A percentile compares a stretch with the other conserved stretches of the same genome.
These are phyloP conservation scores for Ogataea populi-albae DNA, from an alignment of 805 yeast species.

Conservation along the genomic window DNA sequence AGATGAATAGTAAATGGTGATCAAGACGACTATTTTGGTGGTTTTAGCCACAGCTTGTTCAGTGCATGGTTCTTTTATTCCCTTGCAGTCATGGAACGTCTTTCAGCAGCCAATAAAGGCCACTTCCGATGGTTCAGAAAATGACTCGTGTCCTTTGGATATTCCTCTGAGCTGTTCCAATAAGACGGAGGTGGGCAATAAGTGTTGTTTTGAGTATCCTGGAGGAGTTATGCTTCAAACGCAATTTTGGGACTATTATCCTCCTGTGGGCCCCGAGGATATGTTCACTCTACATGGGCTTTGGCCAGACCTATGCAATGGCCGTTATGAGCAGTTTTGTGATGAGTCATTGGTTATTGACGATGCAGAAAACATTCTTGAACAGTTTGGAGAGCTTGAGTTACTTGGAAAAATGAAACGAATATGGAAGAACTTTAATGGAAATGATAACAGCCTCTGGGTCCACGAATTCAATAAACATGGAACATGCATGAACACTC, in stretches of 20 bases:
- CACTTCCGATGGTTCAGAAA: not conserved
- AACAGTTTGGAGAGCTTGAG: conserved; percentile 45
- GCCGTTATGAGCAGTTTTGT: conserved; percentile 78
- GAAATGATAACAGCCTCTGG: conserved; percentile 73
- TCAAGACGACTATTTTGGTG: not conserved
- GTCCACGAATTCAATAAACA: conserved; percentile 91
- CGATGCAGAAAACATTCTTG: conserved; percentile 46
- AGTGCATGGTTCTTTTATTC: conserved; percentile 1
- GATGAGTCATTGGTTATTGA: conserved; percentile 54
- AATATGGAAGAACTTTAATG: conserved; percentile 73
- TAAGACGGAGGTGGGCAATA: conserved; percentile 48
- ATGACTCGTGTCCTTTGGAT: conserved; percentile 49
- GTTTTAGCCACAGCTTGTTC: not conserved
- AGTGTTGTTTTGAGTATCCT: conserved; percentile 84
- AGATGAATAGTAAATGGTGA: too few relatives aligned
- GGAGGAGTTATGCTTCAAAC: conserved; percentile 83
- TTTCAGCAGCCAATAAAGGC: conserved; percentile 1
- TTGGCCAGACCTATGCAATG: conserved; percentile 89
- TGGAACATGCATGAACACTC: conserved; percentile 85
- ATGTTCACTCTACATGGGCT: conserved; percentile 80
- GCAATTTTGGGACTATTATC: conserved; percentile 89
- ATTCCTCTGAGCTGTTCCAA: conserved; percentile 62
- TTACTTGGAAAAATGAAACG: conserved; percentile 54
- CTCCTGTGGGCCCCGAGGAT: conserved; percentile 68
- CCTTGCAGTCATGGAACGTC: not conserved